Evolutionary conservation across 2,329 filamentous ascomycete species (phyloP), one percentile per base, ranked within the genome.

Genomic region (Ilyonectria sp.): DNA sequence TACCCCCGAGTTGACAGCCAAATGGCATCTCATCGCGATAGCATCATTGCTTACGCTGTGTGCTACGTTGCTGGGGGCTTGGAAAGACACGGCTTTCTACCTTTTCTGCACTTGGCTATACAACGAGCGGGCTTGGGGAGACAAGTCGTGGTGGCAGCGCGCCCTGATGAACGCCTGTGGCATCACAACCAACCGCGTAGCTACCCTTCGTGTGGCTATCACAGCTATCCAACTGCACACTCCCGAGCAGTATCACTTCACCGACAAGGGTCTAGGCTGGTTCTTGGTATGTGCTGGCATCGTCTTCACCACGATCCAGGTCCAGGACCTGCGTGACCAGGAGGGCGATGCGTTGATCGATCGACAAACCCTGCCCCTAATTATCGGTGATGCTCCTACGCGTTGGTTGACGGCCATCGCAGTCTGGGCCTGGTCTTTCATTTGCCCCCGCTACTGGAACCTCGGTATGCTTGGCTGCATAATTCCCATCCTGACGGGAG

Each of bases 81-180:
- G 49, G 65, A 71, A 35, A 72, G 82, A 67, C 71, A 76, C 31
- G 52, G 74, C 2, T 31, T 79, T n/a, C 67, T 84, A 31, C 55
- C 79, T 54, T 26, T 77, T 13, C 50, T 80, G 58, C 37, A 80
- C 77, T 0, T 82, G 79, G 76, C 69, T 81, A 57, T 85, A 85
- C 71, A 85, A 85, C 64, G 82, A 85, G 44, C 77, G 80, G 1
- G 67, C 71, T 3, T 78, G 71, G 68, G 69, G 68, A 6, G 75
- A 79, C 67, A 70, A 71, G 67, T 76, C 78, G 70, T 74, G 79
- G 68, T 72, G 68, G 71, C 68, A 72, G 43, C 68, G 71, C 2
- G 65, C 70, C 17, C 60, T 72, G 13, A 72, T 72, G 70, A 72
- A 72, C 13, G 71, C 68, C 2, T 73, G 70, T 1, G 70, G 71